Percentiles rank a stretch among this genome's conserved stretches.
Conservation (phyloP, 306 rosid species). For the Arachis hypogaea region DNA sequence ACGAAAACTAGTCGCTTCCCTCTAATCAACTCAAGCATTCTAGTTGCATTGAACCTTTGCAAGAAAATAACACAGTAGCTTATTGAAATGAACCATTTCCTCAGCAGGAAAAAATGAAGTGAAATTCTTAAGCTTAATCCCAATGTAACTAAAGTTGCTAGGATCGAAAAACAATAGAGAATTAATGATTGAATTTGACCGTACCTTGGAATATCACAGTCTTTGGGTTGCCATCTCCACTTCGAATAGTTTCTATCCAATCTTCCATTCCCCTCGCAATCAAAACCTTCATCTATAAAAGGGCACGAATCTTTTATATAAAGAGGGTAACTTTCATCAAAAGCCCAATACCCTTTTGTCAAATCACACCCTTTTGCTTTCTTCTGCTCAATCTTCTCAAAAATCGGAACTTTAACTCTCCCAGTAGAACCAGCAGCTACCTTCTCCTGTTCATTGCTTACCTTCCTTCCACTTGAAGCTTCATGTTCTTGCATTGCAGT, state of each 20-base stretch:
- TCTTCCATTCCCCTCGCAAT: constrained; percentile 90
- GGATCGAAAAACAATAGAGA: background rate
- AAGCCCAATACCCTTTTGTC: constrained; percentile 78
- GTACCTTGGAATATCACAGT: constrained; percentile 73
- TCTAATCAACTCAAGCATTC: constrained; percentile 81
- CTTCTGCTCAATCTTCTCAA: constrained; percentile 41
- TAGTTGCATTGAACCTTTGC: constrained; percentile 83
- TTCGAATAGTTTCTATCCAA: constrained; percentile 66
- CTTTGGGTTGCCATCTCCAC: constrained; percentile 87
- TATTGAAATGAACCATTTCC: background rate
- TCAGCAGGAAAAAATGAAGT: constrained; percentile 8
- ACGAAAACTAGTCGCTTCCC: constrained; percentile 94
- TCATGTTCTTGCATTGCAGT: constrained; percentile 39
- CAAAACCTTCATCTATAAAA: constrained; percentile 89
- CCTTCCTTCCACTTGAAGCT: constrained; percentile 10
- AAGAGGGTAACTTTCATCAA: constrained; percentile 73
- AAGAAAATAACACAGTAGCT: constrained; percentile 30
- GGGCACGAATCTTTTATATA: constrained; percentile 72
- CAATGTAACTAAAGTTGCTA: constrained; percentile 20
- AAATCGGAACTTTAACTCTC: constrained; percentile 35
- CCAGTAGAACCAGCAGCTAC: constrained; percentile 28
- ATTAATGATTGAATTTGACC: constrained; percentile 10
- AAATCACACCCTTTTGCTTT: constrained; percentile 62
- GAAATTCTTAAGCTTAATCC: background rate
- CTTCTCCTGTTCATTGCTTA: constrained; percentile 33